phyloP scores from a whole-genome alignment of 768 basidiomycete genomes.

The Boletus rex-veris region DNA sequence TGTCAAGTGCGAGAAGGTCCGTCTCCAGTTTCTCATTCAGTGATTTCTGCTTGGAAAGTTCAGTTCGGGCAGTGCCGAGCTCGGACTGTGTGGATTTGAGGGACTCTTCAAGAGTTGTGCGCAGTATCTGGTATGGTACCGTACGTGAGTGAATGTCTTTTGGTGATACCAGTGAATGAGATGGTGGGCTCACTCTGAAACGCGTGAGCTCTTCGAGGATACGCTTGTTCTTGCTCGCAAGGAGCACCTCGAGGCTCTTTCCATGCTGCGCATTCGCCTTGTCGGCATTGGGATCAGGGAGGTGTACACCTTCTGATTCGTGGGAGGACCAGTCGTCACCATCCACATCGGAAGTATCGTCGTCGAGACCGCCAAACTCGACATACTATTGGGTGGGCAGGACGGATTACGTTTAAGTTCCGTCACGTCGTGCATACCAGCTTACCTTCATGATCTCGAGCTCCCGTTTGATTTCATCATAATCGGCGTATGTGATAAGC shows the following conservation, averaged over 20 bases:
- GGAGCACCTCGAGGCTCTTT: constrained; percentile 83
- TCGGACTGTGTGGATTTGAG: constrained; percentile 55
- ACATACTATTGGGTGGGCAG: constrained; percentile 62
- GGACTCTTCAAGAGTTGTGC: constrained; percentile 73
- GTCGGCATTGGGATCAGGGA: constrained; percentile 88
- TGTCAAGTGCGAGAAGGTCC: constrained; percentile 82
- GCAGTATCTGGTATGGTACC: constrained; percentile 57
- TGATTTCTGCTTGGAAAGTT: constrained; percentile 71
- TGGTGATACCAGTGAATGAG: not conserved
- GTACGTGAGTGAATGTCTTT: not conserved
- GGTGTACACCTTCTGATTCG: constrained; percentile 51
- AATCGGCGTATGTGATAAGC: constrained; percentile 75
- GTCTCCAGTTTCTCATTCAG: constrained; percentile 91
- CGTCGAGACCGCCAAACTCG: constrained; percentile 89
- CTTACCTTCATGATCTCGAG: constrained; percentile 96
- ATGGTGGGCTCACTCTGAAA: constrained; percentile 58
- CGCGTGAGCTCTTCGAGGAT: constrained; percentile 91
- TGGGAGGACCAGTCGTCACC: constrained; percentile 45
- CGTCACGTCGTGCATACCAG: not conserved
- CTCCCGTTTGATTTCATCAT: constrained; percentile 97
- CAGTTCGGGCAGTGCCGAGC: constrained; percentile 53
- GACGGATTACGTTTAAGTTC: not conserved
- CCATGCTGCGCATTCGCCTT: constrained; percentile 74
- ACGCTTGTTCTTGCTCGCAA: constrained; percentile 91
- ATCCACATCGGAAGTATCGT: constrained; percentile 48